Evolutionary conservation across 2,329 filamentous ascomycete species (phyloP).

Genomic region (Cladophialophora bantiana): DNA sequence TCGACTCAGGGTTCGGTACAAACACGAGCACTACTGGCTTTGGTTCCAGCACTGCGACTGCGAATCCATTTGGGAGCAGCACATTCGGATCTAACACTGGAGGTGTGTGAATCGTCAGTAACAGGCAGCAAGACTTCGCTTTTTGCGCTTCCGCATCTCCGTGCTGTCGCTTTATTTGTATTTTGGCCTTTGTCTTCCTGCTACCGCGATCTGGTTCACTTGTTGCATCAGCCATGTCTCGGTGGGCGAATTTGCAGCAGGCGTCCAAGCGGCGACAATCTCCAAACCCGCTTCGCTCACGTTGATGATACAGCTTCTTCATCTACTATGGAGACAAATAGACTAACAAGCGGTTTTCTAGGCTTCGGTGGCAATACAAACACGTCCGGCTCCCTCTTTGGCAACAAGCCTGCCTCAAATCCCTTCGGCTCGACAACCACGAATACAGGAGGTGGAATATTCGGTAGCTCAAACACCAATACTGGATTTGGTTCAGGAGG

Average conservation of each 20-base stretch:
- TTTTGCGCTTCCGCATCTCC: slow-evolving; percentile 8
- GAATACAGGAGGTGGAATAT: slow-evolving; percentile 38
- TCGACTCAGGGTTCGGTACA: slow-evolving; percentile 36
- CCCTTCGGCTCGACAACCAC: slow-evolving; percentile 37
- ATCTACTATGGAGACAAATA: slow-evolving; percentile 1
- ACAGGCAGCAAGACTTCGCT: slow-evolving; percentile 11
- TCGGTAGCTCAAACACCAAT: slow-evolving; percentile 35
- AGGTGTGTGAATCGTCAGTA: slow-evolving; percentile 27
- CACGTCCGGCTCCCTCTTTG: slow-evolving; percentile 36
- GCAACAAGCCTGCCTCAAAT: slow-evolving; percentile 37
- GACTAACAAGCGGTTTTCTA: slow-evolving; percentile 22
- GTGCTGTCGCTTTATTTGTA: background rate
- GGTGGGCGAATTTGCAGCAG: background rate
- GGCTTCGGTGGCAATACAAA: slow-evolving; percentile 35
- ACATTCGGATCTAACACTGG: slow-evolving; percentile 34
- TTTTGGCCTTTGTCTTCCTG: background rate
- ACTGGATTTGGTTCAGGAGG: slow-evolving; percentile 35
- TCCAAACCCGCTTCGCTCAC: slow-evolving; percentile 4
- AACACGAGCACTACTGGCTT: slow-evolving; percentile 37
- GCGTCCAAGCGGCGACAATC: slow-evolving; percentile 2
- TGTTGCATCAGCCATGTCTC: slow-evolving; percentile 11
- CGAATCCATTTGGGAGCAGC: slow-evolving; percentile 39
- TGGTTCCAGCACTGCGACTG: slow-evolving; percentile 36
- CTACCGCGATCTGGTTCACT: background rate
- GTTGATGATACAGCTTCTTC: background rate